A percentile compares a stretch with the other conserved stretches of the same genome.
These are phyloP conservation scores for Acephala macrosclerotiorum DNA, from an alignment of 2,329 filamentous ascomycete genomes.

Conservation along the genomic window DNA sequence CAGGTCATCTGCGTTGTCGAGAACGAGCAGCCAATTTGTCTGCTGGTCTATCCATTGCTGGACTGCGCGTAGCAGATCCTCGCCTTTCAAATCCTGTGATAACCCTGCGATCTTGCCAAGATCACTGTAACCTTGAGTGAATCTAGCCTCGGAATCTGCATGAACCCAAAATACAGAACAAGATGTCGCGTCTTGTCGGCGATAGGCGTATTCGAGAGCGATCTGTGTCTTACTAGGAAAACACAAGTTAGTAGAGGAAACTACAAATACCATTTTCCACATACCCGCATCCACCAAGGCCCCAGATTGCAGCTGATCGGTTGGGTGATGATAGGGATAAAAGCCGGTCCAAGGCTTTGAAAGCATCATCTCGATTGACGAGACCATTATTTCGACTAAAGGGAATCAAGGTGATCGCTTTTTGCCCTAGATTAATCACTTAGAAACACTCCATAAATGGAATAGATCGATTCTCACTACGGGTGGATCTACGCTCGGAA, in stretches of 20 bases:
- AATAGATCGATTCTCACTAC: constrained; percentile 7
- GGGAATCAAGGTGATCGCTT: constrained; percentile 23
- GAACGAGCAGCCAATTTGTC: constrained; percentile 43
- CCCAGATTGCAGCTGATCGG: constrained; percentile 26
- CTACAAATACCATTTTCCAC: constrained; percentile 10
- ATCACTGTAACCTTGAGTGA: constrained; percentile 42
- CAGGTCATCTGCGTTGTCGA: constrained; percentile 47
- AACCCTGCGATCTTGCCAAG: constrained; percentile 43
- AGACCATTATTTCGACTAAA: constrained; percentile 25
- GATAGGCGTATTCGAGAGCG: constrained; percentile 46
- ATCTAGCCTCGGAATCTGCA: constrained; percentile 45
- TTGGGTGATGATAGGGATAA: constrained; percentile 13
- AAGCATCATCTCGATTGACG: constrained; percentile 19
- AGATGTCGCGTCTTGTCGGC: constrained; percentile 30
- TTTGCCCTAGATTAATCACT: constrained; percentile 12
- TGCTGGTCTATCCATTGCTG: constrained; percentile 30
- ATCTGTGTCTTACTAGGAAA: constrained; percentile 49
- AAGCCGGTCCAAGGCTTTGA: constrained; percentile 23
- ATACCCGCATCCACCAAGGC: constrained; percentile 31
- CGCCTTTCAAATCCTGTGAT: constrained; percentile 27
- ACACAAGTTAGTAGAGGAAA: too few species aligned
- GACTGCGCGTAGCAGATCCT: constrained; percentile 37
- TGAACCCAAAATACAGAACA: constrained; percentile 50
- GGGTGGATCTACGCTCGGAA: not conserved
- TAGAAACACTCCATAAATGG: not conserved